These are phyloP conservation scores for Cyclotella sp. DNA, from an alignment of 108 stramenopile genomes.

Conservation along the genomic window DNA sequence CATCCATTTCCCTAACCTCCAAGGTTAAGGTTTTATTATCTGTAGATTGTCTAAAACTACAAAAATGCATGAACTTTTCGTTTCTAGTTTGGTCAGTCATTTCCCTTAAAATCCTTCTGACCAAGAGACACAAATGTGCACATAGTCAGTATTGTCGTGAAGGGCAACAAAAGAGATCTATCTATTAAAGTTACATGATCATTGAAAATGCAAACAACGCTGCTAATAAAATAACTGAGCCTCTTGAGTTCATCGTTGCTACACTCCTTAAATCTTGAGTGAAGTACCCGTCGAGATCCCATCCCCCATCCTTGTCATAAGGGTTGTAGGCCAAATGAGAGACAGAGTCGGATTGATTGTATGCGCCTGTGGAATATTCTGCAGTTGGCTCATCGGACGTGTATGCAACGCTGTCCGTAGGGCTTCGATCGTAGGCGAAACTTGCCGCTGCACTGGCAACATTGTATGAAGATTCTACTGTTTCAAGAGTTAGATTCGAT, in stretches of 20 bases:
- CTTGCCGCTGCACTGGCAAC: conserved; percentile 16
- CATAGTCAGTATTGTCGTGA: too few relatives aligned
- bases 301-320: neutral
- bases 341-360: neutral
- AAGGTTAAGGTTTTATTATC: too few relatives aligned
- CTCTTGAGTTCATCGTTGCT: neutral
- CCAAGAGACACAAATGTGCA: too few relatives aligned
- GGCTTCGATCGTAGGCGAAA: conserved; percentile 15
- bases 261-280: neutral
- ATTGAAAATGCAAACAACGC: neutral
- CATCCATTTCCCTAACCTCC: too few relatives aligned
- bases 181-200: neutral
- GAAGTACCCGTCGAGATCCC: conserved; percentile 14
- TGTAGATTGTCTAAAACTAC: too few relatives aligned
- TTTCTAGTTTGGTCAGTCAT: too few relatives aligned
- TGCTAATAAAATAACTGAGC: neutral
- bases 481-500: neutral
- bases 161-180: neutral
- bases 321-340: conserved; percentile 4
- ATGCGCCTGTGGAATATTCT: neutral
- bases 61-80: too few relatives aligned
- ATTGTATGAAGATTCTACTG: neutral
- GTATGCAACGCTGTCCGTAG: neutral
- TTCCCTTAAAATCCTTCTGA: too few relatives aligned
- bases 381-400: neutral